Evolutionary conservation across 75 land plant species (phyloP).

Genomic region (Pinus taeda): DNA sequence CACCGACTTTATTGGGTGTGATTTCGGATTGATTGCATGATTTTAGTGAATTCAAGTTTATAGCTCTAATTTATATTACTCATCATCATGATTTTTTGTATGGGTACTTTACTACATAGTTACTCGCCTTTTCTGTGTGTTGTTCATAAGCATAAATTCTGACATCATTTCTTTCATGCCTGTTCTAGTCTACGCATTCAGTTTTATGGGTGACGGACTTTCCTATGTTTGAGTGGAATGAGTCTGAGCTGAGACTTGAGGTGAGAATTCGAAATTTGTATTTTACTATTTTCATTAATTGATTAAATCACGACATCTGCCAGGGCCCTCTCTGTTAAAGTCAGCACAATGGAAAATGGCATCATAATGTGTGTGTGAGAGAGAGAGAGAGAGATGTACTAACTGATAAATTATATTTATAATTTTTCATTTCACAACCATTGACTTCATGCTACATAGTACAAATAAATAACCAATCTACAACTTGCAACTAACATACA

Average conservation of each 20-base stretch:
- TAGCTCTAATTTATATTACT: no score
- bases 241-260: conserved; percentile 80
- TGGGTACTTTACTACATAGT: neutral
- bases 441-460: no score
- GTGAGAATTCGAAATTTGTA: conserved; percentile 27
- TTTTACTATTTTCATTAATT: neutral
- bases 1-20: neutral
- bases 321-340: no score
- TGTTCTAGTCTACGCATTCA: conserved; percentile 64
- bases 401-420: no score
- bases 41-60: neutral
- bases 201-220: conserved; percentile 96
- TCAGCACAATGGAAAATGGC: no score
- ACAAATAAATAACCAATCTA: no score
- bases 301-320: no score
- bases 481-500: no score
- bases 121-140: neutral
- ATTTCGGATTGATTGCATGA: neutral
- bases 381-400: no score
- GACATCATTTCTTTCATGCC: conserved; percentile 1
- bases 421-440: no score
- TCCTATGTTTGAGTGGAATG: conserved; percentile 98
- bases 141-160: neutral
- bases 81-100: neutral
- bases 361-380: no score